phyloP scores from a whole-genome alignment of 345 rosid species.

The Pugionium cornutum region DNA sequence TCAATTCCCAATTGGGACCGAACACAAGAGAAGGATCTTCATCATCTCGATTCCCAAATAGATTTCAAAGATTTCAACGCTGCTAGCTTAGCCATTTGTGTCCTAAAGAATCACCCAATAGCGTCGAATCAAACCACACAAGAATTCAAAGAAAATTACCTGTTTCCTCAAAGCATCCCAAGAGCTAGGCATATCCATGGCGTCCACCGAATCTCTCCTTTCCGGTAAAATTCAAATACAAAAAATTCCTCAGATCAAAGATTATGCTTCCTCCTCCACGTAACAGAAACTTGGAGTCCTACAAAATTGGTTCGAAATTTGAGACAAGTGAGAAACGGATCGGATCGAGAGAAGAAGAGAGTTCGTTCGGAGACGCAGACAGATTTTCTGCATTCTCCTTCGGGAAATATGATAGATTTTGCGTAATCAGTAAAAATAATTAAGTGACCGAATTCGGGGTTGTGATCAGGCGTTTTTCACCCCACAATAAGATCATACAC shows the following conservation, averaged over 20 bases:
- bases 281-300: background rate
- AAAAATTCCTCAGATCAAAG: background rate
- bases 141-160: slow-evolving; percentile 42
- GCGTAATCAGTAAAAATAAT: slow-evolving; percentile 36
- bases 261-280: background rate
- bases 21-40: background rate
- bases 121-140: background rate
- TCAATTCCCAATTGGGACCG: background rate
- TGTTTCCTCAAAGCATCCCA: slow-evolving; percentile 95
- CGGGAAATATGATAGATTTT: slow-evolving; percentile 33
- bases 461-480: background rate
- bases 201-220: background rate
- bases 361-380: slow-evolving; percentile 51
- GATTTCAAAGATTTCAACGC: slow-evolving; percentile 6
- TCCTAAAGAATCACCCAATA: background rate
- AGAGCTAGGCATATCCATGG: slow-evolving; percentile 80
- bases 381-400: slow-evolving; percentile 41
- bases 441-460: background rate
- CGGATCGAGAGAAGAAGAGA: slow-evolving; percentile 28
- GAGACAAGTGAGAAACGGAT: slow-evolving; percentile 19
- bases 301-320: background rate
- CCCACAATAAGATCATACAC: slow-evolving; percentile 4
- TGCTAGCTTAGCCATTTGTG: background rate
- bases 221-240: slow-evolving; percentile 11
- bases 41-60: background rate